phyloP scores from a whole-genome alignment of 257 asterid species.

The Capsicum baccatum region DNA sequence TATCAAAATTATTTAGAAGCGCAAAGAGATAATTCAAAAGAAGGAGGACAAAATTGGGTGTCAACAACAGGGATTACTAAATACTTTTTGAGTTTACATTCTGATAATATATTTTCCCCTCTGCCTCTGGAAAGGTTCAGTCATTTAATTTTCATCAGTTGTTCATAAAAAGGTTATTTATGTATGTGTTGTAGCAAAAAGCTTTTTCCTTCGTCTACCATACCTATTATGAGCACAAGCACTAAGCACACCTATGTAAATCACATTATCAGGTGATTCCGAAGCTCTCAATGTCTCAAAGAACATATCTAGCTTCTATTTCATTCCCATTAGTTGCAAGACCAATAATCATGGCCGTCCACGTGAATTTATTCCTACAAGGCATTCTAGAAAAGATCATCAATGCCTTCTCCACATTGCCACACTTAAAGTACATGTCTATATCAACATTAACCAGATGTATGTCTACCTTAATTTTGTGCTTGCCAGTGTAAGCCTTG shows the following conservation, averaged over 20 bases:
- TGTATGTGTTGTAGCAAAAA: not conserved
- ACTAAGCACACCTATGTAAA: constrained; percentile 40
- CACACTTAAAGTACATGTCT: constrained; percentile 48
- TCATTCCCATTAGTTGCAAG: constrained; percentile 44
- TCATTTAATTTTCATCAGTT: no score
- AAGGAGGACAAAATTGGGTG: no score
- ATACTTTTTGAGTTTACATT: no score
- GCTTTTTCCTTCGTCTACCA: constrained; percentile 39
- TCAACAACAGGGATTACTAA: no score
- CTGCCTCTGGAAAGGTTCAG: no score
- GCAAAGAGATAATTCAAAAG: no score
- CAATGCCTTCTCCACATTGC: constrained; percentile 38
- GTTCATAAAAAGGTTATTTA: no score
- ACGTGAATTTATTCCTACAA: constrained; percentile 41
- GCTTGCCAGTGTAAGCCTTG: constrained; percentile 37
- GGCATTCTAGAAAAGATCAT: constrained; percentile 30
- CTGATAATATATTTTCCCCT: no score
- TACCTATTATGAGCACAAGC: constrained; percentile 46
- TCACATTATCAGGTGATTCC: constrained; percentile 44
- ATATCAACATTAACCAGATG: constrained; percentile 39
- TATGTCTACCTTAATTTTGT: constrained; percentile 35
- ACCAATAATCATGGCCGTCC: constrained; percentile 45
- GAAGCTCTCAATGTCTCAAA: constrained; percentile 35
- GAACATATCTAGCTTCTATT: constrained; percentile 36
- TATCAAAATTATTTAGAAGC: no score